phyloP scores from a whole-genome alignment of 768 basidiomycete genomes.

The Leccinum disarticulatum region DNA sequence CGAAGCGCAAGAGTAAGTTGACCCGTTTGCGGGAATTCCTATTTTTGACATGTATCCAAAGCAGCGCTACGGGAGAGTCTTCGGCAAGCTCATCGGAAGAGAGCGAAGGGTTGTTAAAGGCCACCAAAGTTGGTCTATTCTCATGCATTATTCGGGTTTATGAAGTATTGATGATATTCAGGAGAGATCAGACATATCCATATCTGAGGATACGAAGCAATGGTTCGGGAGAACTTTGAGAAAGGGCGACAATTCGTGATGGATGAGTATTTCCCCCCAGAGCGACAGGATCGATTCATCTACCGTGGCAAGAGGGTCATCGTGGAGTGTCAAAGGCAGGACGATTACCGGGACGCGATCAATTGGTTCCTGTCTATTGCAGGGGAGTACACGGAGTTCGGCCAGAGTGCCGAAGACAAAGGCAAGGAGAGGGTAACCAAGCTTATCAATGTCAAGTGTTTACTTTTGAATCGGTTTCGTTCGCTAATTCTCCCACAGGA shows the following conservation, averaged over 20 bases:
- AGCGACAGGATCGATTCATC: conserved; percentile 89
- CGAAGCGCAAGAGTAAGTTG: conserved; percentile 18
- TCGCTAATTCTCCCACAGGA: conserved; percentile 40
- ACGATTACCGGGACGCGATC: conserved; percentile 82
- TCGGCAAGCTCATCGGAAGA: conserved; percentile 23
- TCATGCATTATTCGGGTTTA: neutral
- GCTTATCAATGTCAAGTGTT: conserved; percentile 15
- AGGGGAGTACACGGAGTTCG: conserved; percentile 61
- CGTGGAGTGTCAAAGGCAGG: conserved; percentile 89
- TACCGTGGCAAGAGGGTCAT: conserved; percentile 93
- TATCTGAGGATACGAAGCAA: conserved; percentile 71
- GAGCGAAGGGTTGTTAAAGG: conserved; percentile 23
- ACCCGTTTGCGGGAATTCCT: too few species aligned
- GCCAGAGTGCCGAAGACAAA: conserved; percentile 38
- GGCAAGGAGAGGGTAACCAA: conserved; percentile 28
- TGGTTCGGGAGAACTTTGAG: conserved; percentile 52
- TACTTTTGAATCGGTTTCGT: conserved; percentile 1
- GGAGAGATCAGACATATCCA: conserved; percentile 38
- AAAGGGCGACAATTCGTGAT: conserved; percentile 64
- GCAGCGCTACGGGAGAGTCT: conserved; percentile 27
- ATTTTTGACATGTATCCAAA: neutral
- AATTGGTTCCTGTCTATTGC: conserved; percentile 68
- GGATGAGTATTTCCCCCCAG: conserved; percentile 88
- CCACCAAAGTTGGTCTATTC: conserved; percentile 28
- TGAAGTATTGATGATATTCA: conserved; percentile 15